Conservation (phyloP, 129 eudicot genomes). For the Flaveria trinervia region DNA sequence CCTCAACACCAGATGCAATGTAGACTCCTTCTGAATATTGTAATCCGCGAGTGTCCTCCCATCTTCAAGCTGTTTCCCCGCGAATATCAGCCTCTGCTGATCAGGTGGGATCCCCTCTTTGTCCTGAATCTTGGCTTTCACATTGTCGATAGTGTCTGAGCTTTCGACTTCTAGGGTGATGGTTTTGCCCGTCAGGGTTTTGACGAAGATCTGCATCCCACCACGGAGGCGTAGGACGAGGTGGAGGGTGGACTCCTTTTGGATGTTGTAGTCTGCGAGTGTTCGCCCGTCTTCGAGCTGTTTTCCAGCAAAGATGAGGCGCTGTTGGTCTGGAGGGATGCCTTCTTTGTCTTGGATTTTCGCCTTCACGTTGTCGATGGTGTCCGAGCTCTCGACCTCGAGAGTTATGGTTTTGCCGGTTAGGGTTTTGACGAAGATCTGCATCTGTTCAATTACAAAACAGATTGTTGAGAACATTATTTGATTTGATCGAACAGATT, state of each 20-base stretch:
- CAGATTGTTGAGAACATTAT: no score
- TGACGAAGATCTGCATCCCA: background rate
- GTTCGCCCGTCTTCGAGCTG: background rate
- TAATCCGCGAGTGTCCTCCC: background rate
- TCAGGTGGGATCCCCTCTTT: background rate
- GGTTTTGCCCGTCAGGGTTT: background rate
- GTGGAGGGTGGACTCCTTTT: constrained; percentile 2
- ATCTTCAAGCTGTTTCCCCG: background rate
- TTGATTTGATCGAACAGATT: no score
- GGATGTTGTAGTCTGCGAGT: background rate
- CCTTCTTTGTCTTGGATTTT: background rate
- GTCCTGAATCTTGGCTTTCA: background rate
- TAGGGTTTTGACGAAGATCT: constrained; percentile 78
- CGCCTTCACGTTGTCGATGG: background rate
- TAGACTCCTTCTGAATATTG: background rate
- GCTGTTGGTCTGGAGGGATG: background rate
- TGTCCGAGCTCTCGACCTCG: background rate
- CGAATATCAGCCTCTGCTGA: constrained; percentile 3
- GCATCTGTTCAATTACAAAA: constrained; percentile 31
- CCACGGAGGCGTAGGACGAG: background rate
- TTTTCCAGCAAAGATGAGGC: background rate
- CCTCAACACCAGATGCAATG: background rate
- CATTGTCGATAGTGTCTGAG: background rate
- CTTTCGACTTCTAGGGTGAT: background rate
- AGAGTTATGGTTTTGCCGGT: constrained; percentile 54